Evolutionary conservation across 2,329 filamentous ascomycete genomes (phyloP).

Genomic region (Fusarium sp.): DNA sequence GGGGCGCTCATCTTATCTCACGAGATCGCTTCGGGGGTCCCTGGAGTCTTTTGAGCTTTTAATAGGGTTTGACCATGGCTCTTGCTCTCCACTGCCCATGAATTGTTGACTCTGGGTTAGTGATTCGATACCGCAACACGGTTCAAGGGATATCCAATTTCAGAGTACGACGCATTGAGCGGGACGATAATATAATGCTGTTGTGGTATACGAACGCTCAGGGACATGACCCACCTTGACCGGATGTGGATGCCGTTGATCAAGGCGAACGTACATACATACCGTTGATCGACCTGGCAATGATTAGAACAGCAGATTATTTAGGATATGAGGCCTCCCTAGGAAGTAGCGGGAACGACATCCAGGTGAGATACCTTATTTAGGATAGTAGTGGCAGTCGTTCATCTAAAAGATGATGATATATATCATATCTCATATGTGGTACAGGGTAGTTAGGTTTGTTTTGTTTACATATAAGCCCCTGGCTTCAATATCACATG

Average conservation of each 20-base stretch:
- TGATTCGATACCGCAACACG: background rate
- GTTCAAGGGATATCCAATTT: background rate
- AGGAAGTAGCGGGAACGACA: no score
- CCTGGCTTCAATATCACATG: background rate
- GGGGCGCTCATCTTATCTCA: conserved; percentile 22
- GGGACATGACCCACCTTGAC: background rate
- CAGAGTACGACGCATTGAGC: conserved; percentile 9
- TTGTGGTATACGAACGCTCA: conserved; percentile 8
- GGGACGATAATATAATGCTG: background rate
- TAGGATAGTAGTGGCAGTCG: no score
- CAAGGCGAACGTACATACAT: background rate
- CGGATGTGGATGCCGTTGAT: background rate
- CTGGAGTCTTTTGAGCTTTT: background rate
- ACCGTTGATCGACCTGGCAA: background rate
- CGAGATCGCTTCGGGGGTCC: conserved; percentile 12
- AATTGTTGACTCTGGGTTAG: background rate
- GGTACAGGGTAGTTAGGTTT: no score
- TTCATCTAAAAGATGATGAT: no score
- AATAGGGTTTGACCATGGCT: background rate
- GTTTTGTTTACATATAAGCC: background rate
- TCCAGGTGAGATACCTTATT: no score
- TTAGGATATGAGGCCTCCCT: background rate
- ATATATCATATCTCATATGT: no score
- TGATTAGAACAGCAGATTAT: background rate
- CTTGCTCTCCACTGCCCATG: background rate